Base-by-base conservation (phyloP, 805 yeast species). In the Candida alai region DNA sequence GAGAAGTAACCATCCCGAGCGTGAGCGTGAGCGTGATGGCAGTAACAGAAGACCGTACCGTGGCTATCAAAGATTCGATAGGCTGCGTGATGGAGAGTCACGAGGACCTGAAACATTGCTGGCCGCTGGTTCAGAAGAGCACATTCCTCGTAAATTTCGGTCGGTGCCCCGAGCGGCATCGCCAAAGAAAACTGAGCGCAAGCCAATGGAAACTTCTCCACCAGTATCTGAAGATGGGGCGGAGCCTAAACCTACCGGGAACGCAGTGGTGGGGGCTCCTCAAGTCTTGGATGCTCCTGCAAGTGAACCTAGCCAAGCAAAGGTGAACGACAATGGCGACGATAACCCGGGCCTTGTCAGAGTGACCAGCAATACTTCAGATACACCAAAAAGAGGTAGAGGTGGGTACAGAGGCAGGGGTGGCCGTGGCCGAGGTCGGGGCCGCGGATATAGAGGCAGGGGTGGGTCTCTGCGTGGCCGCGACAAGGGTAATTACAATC, bases 401-500 rank as follows among this genome's bases (percentile, higher is more conserved):
- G 33, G 33, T 3, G 25, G 32, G 9, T 30, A 28, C 11, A 32
- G 36, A 31, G 30, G 24, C 4, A 18, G 32, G 22, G 32, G 32
- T 9, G 22, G 28, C 13, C 19, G 13, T 12, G 16, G 19, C 16
- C 18, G 36, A 9, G 28, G 36, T 15, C 45, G 46, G 6, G 35
- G 48, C 26, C 44, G 44, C 6, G 18, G 38, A 15, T 23, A 30
- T 23, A 36, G 44, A 28, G 40, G 43, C 23, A 28, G 43, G 12
- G 37, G 43, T 5, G 28, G 37, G 6, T 10, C 21, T 32, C 46
- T 43, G 3, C 41, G 43, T 18, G 43, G 46, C 4, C 32, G 41
- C 13, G n/a, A n/a, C n/a, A n/a, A n/a, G n/a, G 42, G 39, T 9
- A 48, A 42, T 25, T 47, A 42, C 33, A 57, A 54, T 35, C 48